phyloP scores from a whole-genome alignment of 768 basidiomycete genomes.

The Lactarius trivialis region DNA sequence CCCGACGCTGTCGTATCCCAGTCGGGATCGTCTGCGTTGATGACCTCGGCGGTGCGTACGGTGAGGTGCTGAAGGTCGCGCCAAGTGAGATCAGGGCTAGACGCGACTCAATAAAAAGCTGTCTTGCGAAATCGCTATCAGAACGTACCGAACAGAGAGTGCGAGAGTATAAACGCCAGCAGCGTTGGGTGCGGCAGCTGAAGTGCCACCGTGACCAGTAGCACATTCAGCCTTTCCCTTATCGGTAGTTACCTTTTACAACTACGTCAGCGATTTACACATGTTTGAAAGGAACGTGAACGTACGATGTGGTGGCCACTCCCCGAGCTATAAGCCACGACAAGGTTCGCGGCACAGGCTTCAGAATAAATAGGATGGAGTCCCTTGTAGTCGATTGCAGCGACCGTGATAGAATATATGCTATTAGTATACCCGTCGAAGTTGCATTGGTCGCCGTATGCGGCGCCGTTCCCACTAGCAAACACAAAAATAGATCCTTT shows the following conservation, averaged over 20 bases:
- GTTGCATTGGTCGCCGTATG: slow-evolving; percentile 92
- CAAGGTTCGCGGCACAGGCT: slow-evolving; percentile 94
- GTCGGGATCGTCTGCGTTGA: slow-evolving; percentile 88
- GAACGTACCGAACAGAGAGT: slow-evolving; percentile 68
- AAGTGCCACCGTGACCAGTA: slow-evolving; percentile 85
- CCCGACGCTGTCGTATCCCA: slow-evolving; percentile 82
- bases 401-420: slow-evolving; percentile 92
- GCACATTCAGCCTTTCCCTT: slow-evolving; percentile 81
- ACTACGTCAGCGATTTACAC: slow-evolving; percentile 20
- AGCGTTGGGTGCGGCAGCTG: slow-evolving; percentile 95
- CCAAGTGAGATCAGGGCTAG: slow-evolving; percentile 91
- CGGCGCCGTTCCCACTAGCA: slow-evolving; percentile 94
- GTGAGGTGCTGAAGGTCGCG: slow-evolving; percentile 91
- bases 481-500: slow-evolving; percentile 95
- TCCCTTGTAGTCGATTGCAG: slow-evolving; percentile 91
- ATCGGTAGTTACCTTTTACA: slow-evolving; percentile 82
- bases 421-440: slow-evolving; percentile 99
- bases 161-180: slow-evolving; percentile 91
- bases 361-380: slow-evolving; percentile 97
- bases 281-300: slow-evolving; percentile 21
- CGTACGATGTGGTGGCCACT: slow-evolving; percentile 88
- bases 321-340: slow-evolving; percentile 94
- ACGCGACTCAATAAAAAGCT: slow-evolving; percentile 13
- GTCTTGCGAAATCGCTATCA: not conserved
- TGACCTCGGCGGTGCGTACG: slow-evolving; percentile 62